Conservation (phyloP, 1,284 basidiomycete species). For the Meripilus lineatus region DNA sequence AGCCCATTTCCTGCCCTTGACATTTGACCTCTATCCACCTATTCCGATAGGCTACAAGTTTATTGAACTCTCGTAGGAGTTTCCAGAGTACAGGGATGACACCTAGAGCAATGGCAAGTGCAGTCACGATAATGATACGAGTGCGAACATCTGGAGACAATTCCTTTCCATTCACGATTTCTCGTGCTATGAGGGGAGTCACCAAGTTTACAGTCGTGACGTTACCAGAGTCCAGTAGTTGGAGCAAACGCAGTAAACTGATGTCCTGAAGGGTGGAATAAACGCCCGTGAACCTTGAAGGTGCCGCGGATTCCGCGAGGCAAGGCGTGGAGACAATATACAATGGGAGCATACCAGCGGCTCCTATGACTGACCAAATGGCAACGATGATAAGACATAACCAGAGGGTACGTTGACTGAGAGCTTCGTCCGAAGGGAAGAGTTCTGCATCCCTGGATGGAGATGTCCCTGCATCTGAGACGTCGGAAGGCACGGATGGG, state of each 20-base stretch:
- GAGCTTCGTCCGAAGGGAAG: conserved; percentile 70
- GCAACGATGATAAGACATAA: conserved; percentile 57
- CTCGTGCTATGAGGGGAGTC: conserved; percentile 22
- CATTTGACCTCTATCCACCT: conserved; percentile 62
- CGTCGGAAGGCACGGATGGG: conserved; percentile 50
- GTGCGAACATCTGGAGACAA: conserved; percentile 45
- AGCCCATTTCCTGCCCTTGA: conserved; percentile 67
- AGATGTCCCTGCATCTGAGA: conserved; percentile 49
- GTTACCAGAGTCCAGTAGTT: conserved; percentile 49
- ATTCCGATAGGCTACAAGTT: conserved; percentile 47
- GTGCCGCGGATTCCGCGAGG: conserved; percentile 45
- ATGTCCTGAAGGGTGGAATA: conserved; percentile 71
- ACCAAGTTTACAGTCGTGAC: conserved; percentile 28
- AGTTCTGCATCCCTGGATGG: conserved; percentile 43
- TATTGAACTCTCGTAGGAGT: conserved; percentile 61
- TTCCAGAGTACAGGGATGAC: conserved; percentile 62
- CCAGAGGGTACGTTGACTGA: conserved; percentile 65
- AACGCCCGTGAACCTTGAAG: conserved; percentile 47
- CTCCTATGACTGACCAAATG: conserved; percentile 61
- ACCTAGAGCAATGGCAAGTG: conserved; percentile 52
- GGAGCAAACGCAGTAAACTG: conserved; percentile 65
- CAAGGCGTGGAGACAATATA: conserved; percentile 69
- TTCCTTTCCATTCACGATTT: conserved; percentile 31
- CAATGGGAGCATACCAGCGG: conserved; percentile 64
- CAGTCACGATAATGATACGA: conserved; percentile 64